phyloP scores from a whole-genome alignment of 2,329 filamentous ascomycete species.

The Intubia oerlemansii region DNA sequence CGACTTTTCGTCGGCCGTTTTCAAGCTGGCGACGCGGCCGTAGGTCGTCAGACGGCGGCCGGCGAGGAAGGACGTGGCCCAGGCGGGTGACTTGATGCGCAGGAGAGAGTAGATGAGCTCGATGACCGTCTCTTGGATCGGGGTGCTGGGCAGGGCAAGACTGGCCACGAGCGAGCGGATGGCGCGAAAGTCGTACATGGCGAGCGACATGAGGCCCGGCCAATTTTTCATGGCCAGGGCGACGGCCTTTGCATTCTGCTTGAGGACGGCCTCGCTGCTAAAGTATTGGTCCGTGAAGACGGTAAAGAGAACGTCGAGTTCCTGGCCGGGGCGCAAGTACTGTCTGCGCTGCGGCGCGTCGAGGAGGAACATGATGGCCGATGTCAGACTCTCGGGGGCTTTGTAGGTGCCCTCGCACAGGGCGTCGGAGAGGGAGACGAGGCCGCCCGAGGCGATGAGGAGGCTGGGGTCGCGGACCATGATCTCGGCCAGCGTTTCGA shows the following conservation, averaged over 20 bases:
- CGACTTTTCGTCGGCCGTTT: slow-evolving; percentile 31
- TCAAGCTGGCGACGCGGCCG: slow-evolving; percentile 75
- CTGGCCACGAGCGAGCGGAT: slow-evolving; percentile 57
- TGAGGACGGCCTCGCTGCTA: slow-evolving; percentile 40
- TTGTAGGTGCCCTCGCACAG: slow-evolving; percentile 81
- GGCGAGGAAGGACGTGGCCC: slow-evolving; percentile 89
- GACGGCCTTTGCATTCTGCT: slow-evolving; percentile 82
- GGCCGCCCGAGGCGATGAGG: slow-evolving; percentile 62
- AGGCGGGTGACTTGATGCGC: slow-evolving; percentile 79
- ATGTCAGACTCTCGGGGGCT: slow-evolving; percentile 71
- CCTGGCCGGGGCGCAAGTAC: slow-evolving; percentile 71
- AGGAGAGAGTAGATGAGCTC: slow-evolving; percentile 65
- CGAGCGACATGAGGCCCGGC: slow-evolving; percentile 75
- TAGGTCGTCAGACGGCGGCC: slow-evolving; percentile 88
- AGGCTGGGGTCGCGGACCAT: slow-evolving; percentile 68
- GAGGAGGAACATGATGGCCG: slow-evolving; percentile 73
- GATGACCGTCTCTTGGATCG: slow-evolving; percentile 54
- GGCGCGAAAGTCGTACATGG: slow-evolving; percentile 71
- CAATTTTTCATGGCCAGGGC: slow-evolving; percentile 80
- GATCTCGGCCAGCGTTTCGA: slow-evolving; percentile 84
- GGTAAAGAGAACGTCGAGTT: slow-evolving; percentile 75
- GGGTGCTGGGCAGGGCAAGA: slow-evolving; percentile 33
- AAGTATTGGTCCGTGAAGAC: slow-evolving; percentile 70
- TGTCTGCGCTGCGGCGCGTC: slow-evolving; percentile 64
- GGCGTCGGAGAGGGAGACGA: slow-evolving; percentile 76